Evolutionary conservation across 2,329 filamentous ascomycete genomes (phyloP), one percentile per base, ranked within the genome.

Genomic region (Stagonosporopsis tanaceti): DNA sequence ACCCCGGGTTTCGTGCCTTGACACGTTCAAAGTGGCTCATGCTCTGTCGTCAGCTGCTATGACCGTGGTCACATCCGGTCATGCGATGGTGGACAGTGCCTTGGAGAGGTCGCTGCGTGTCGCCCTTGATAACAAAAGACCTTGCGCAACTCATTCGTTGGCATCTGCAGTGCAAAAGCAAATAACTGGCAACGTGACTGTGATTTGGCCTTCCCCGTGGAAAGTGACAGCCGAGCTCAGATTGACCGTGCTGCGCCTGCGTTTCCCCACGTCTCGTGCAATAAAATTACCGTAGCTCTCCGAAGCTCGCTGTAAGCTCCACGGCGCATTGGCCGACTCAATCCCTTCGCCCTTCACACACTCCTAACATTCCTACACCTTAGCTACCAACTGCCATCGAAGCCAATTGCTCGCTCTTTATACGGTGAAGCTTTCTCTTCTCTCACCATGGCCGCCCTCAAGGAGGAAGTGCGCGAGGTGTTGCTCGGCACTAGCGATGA

Each of bases 401-500:
- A 59, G 54, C 61, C 71, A 72, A 75, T 75, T 75, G 69, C 63
- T 62, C 55, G 53, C 47, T 53, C 35, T 40, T 47, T 20, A 57
- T 51, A 55, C 54, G 60, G 57, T 56, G 48, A 53, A 50, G 60
- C 51, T 51, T 56, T 47, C 32, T 57, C 52, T 39, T 47, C 45
- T 47, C 50, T 47, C 67, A 61, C 62, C 61, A 76, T 76, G 74
- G 69, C 74, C 39, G 70, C 85, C 60, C 87, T 96, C 76, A 96
- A 92, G 81, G 92, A 93, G 81, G 86, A 76, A 69, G 78, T 82
- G 61, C 77, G 78, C 65, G 80, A 81, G 71, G 76, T 85, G 68
- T 84, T 97, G 68, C 79, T 95, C 59, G 92, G 92, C 65, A 79
- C 78, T 52, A 77, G 80, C 54, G 77, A 81, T 35, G 82, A 82